Base-by-base conservation (phyloP, 108 stramenopile genomes). In the Chaetoceros muelleri region DNA sequence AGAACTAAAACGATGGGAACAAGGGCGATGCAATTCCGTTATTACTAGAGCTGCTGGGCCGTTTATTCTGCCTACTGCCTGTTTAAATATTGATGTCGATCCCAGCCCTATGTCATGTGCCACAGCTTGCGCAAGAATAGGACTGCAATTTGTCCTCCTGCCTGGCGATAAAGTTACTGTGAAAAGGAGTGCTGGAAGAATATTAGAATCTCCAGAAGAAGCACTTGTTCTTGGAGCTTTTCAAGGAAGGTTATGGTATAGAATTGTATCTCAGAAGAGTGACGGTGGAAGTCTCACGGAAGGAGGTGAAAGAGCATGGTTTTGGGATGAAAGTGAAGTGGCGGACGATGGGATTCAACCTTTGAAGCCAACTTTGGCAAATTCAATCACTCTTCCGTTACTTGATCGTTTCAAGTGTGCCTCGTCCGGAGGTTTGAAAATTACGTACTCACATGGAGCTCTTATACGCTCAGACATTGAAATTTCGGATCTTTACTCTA, bases 201-300 rank as follows among this genome's bases (percentile, higher is more conserved):
- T 83, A 51, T 70, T 97, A 28, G 96, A 95, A 46, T 61, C 92
- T 2, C 73, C 81, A 24, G 96, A 97, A 69, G 91, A 93, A 61
- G 94, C 93, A 21, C 61, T 89, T 34, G 71, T 97, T 46, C 78
- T 97, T 22, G 96, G 96, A 23, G 64, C 77, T 3, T 85, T 74
- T 53, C 78, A 87, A 56, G 82, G 85, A 2, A 68, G 73, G 30
- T 65, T 97, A 3, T 97, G 75, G 58, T 97, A 95, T 61, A 61
- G 71, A 17, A 76, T 92, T 54, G 79, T 86, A 3, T 81, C 81
- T 3, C 91, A 93, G 63, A 93, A 93, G 60, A 85, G 80, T 30
- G 91, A 93, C 61, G 93, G 89, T 28, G 86, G 85, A 7, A 77
- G 75, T 59, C 65, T 90, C 24, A 87, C 70, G 31, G 87, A 87